Base-by-base conservation (phyloP, 2,329 filamentous ascomycete genomes). In the Xylariaceae sp. region DNA sequence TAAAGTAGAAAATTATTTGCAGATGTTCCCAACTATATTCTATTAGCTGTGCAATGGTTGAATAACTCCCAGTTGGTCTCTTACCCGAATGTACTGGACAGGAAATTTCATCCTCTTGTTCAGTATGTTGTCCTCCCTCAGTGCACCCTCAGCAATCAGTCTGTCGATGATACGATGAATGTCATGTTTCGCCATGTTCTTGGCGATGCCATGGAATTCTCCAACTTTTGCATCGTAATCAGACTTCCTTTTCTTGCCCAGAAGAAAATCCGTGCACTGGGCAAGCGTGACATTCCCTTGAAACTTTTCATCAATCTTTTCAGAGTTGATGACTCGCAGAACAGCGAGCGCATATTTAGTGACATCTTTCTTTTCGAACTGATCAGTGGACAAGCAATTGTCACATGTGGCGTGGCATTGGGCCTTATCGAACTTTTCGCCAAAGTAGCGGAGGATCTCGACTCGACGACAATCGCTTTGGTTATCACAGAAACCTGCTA, bases 391-490 rank as follows among this genome's bases (percentile, higher is more conserved):
- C 58, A 80, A 83, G 76, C 94, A 99, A 66, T 96, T 97, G 74
- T 99, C 95, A 70, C 94, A 99, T 1, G 79, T 81, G 46, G 81
- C 77, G 45, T 83, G 76, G 71, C 94, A 99, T 47, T 89, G 79
- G 12, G 82, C 79, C 36, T 78, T 76, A 47, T 82, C 74, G 66
- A 97, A 99, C 1, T 78, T 77, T 69, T 99, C 95, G 51, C 88
- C 91, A 74, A 99, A 99, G 70, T 99, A 99, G n/a, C 82, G 82
- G 33, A 99, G 82, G 14, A 99, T 87, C 69, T 96, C 89, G 1
- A 88, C 87, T 54, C 94, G 82, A 56, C 94, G 86, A 67, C 94
- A 99, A 61, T 96, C 90, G 49, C 82, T 86, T 62, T 82, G 82
- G 70, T 97, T 97, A 65, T 97, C 90, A 68, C 92, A 97, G 65